Percentiles rank a stretch among this genome's conserved stretches.
Evolutionary conservation across 2,329 filamentous ascomycete species (phyloP).

Genomic region (Dactylellina haptotyla): DNA sequence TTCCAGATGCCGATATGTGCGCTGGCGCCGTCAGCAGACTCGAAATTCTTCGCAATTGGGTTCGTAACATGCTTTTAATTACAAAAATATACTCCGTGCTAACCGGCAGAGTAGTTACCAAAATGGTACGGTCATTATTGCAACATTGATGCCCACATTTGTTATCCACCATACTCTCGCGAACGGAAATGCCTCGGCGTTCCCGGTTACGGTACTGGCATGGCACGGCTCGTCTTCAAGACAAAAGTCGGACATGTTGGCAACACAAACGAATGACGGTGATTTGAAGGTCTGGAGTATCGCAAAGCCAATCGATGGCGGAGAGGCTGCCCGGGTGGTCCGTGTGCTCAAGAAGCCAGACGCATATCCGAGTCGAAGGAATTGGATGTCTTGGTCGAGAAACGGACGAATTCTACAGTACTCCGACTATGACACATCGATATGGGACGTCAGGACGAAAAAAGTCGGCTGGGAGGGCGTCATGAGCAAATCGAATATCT

Average conservation of each 20-base stretch:
- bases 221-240: constrained; percentile 98
- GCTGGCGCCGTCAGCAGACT: constrained; percentile 86
- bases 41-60: constrained; percentile 95
- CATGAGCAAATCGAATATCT: constrained; percentile 82
- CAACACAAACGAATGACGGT: constrained; percentile 88
- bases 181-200: constrained; percentile 80
- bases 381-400: constrained; percentile 99
- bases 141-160: constrained; percentile 87
- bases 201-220: constrained; percentile 83
- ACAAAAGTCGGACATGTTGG: constrained; percentile 97
- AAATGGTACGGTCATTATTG: constrained; percentile 92
- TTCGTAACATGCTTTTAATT: constrained; percentile 63
- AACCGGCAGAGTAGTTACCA: constrained; percentile 74
- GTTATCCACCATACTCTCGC: constrained; percentile 93
- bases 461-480: constrained; percentile 90
- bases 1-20: constrained; percentile 97
- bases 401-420: constrained; percentile 95
- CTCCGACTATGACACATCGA: constrained; percentile 88
- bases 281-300: constrained; percentile 97
- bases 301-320: constrained; percentile 77
- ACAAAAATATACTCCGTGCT: constrained; percentile 7
- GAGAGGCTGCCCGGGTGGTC: constrained; percentile 86
- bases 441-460: constrained; percentile 99
- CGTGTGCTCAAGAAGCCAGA: constrained; percentile 84
- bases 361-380: constrained; percentile 76